phyloP scores from a whole-genome alignment of 495 filamentous ascomycete species.

The Opeltia flavorubescens region DNA sequence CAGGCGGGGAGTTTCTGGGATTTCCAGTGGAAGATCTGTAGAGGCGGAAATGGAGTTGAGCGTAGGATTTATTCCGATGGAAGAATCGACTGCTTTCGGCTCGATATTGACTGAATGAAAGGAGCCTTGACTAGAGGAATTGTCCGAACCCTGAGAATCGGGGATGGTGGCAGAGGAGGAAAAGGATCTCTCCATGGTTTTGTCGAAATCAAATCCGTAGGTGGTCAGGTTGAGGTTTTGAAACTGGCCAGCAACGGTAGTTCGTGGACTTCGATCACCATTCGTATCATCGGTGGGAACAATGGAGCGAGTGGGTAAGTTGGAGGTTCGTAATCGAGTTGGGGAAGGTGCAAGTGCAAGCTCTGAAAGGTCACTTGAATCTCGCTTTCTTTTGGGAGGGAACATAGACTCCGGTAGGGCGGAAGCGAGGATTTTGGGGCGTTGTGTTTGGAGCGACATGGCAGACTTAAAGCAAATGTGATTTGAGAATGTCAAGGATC shows the following conservation, averaged over 20 bases:
- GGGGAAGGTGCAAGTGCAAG: slow-evolving; percentile 23
- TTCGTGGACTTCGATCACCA: slow-evolving; percentile 39
- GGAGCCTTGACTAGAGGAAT: slow-evolving; percentile 10
- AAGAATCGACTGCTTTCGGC: not conserved
- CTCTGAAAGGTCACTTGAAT: slow-evolving; percentile 27
- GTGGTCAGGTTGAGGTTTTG: slow-evolving; percentile 39
- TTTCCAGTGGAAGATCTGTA: slow-evolving; percentile 3
- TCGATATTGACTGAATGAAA: not conserved
- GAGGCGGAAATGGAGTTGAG: not conserved
- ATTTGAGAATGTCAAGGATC: no score
- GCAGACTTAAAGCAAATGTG: not conserved
- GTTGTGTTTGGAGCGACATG: not conserved
- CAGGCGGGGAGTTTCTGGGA: slow-evolving; percentile 9
- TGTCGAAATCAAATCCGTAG: slow-evolving; percentile 17
- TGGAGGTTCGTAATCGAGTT: slow-evolving; percentile 15
- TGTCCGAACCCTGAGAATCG: slow-evolving; percentile 19
- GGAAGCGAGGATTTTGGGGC: not conserved
- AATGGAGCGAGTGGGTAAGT: slow-evolving; percentile 6
- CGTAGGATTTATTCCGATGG: not conserved
- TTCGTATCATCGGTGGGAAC: not conserved
- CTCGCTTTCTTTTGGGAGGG: slow-evolving; percentile 29
- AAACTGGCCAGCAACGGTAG: slow-evolving; percentile 49
- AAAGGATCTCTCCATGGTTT: slow-evolving; percentile 3
- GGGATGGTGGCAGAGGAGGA: slow-evolving; percentile 24
- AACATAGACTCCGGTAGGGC: slow-evolving; percentile 5